A percentile compares a stretch with the other conserved stretches of the same genome.
Conservation (phyloP, 2,329 filamentous ascomycete species). For the Fusarium anthophilum region DNA sequence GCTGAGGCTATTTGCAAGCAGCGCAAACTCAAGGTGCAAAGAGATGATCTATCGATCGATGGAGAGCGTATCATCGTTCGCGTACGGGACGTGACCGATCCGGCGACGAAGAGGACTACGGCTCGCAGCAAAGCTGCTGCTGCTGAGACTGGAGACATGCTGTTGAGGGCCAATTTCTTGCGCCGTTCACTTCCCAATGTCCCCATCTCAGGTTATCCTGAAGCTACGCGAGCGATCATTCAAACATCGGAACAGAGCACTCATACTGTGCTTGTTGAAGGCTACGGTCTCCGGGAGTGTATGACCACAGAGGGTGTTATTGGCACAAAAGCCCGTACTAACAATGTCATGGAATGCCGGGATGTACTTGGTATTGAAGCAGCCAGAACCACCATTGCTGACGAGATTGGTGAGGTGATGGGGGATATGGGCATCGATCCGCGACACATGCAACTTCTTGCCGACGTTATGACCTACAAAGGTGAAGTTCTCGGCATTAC, state of each 20-base stretch:
- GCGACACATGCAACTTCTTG: slow-evolving; percentile 95
- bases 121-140: slow-evolving; percentile 52
- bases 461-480: slow-evolving; percentile 99
- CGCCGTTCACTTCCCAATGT: slow-evolving; percentile 84
- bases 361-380: slow-evolving; percentile 95
- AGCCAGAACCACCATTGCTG: slow-evolving; percentile 86
- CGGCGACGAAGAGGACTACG: slow-evolving; percentile 53
- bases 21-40: slow-evolving; percentile 82
- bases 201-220: slow-evolving; percentile 89
- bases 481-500: slow-evolving; percentile 97
- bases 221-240: slow-evolving; percentile 87
- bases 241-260: slow-evolving; percentile 77
- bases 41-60: slow-evolving; percentile 65
- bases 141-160: slow-evolving; percentile 59
- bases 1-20: slow-evolving; percentile 78
- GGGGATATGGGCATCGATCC: slow-evolving; percentile 94
- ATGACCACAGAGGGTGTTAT: slow-evolving; percentile 95
- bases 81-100: slow-evolving; percentile 67
- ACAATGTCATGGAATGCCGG: slow-evolving; percentile 89
- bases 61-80: slow-evolving; percentile 76
- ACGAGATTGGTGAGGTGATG: slow-evolving; percentile 92
- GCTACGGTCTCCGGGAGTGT: slow-evolving; percentile 87
- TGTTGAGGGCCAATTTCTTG: slow-evolving; percentile 84
- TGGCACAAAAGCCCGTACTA: slow-evolving; percentile 77
- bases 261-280: slow-evolving; percentile 86